Percentiles rank a stretch among this genome's conserved stretches.
phyloP scores from a whole-genome alignment of 2,329 filamentous ascomycete species.

The Neopestalotiopsis sp. region DNA sequence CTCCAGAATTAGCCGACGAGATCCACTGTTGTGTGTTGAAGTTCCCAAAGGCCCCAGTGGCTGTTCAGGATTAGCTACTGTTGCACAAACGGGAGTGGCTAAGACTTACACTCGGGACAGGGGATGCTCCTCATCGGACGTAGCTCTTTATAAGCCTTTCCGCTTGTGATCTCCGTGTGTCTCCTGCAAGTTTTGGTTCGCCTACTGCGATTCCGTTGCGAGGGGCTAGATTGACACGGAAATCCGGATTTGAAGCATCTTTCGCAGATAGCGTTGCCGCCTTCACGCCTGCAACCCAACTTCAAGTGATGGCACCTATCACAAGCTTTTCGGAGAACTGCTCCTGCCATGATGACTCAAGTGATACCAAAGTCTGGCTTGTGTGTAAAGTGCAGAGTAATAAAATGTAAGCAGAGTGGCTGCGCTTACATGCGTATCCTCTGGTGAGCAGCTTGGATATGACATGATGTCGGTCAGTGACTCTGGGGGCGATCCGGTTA shows the following conservation, averaged over 20 bases:
- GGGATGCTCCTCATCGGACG: background rate
- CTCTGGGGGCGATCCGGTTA: background rate
- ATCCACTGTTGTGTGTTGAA: background rate
- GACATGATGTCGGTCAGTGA: background rate
- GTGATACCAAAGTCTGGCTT: background rate
- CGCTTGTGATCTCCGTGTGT: background rate
- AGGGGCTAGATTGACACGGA: conserved; percentile 51
- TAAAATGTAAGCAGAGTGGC: background rate
- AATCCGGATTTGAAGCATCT: conserved; percentile 47
- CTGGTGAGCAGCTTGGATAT: background rate
- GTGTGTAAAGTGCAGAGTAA: conserved; percentile 4
- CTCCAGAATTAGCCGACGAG: background rate
- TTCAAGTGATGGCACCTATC: conserved; percentile 54
- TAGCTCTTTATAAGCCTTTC: background rate
- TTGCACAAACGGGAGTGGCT: background rate
- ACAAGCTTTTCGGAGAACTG: conserved; percentile 45
- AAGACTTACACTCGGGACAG: conserved; percentile 1
- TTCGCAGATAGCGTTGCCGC: conserved; percentile 46
- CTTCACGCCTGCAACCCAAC: conserved; percentile 49
- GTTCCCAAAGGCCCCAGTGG: background rate
- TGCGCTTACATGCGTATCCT: background rate
- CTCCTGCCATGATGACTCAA: background rate
- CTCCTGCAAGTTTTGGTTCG: background rate
- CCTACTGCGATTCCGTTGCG: conserved; percentile 31
- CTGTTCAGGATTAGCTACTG: background rate